A percentile compares a stretch with the other conserved stretches of the same genome.
Evolutionary conservation across 116 monocot genomes (phyloP).

Genomic region (Posidonia oceanica): DNA sequence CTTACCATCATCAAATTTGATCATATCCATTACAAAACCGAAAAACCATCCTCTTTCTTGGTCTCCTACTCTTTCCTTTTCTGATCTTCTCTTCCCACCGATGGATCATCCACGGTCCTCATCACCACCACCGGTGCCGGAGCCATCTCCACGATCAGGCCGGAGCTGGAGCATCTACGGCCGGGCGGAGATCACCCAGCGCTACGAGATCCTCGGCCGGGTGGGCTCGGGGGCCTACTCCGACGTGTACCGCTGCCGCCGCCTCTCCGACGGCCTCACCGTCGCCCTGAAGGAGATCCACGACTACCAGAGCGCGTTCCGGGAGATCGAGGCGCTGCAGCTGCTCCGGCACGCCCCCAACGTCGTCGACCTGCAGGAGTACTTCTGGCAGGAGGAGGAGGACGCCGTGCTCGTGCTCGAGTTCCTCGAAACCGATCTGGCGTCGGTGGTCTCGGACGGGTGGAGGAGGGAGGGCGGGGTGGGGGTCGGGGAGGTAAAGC

Average conservation of each 20-base stretch:
- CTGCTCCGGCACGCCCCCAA: conserved; percentile 38
- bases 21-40: too few relatives aligned
- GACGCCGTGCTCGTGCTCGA: conserved; percentile 82
- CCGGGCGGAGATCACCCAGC: conserved; percentile 56
- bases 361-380: conserved; percentile 57
- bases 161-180: conserved; percentile 97
- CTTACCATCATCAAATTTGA: too few relatives aligned
- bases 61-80: too few relatives aligned
- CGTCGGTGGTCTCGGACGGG: conserved; percentile 39
- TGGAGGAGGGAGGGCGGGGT: conserved; percentile 26
- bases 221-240: conserved; percentile 90
- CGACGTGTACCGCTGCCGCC: conserved; percentile 82
- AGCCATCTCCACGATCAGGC: not conserved
- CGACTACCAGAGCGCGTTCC: conserved; percentile 65
- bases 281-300: conserved; percentile 95
- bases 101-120: not conserved
- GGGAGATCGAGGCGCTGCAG: conserved; percentile 81
- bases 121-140: not conserved
- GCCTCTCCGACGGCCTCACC: conserved; percentile 42
- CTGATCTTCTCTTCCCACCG: not conserved
- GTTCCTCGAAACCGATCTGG: conserved; percentile 58
- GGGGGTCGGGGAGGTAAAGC: conserved; percentile 42
- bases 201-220: conserved; percentile 66
- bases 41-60: too few relatives aligned
- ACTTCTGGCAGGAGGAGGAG: conserved; percentile 77